Conservation (phyloP, 805 yeast genomes). For the Candida pseudofarinosa region DNA sequence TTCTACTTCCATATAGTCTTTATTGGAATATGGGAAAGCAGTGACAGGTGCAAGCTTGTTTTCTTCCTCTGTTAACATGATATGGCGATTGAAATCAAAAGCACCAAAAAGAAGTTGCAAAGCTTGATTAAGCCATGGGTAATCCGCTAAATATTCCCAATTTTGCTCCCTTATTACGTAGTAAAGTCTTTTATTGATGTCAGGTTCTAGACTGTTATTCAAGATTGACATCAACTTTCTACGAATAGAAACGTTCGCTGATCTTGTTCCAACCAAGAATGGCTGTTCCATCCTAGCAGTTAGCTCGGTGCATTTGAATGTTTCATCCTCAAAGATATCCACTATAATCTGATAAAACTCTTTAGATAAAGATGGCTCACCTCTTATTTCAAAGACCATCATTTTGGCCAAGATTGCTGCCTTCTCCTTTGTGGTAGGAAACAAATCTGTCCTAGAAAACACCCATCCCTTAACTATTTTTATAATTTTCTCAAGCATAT, state of each 20-base stretch:
- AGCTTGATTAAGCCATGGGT: constrained; percentile 93
- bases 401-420: constrained; percentile 91
- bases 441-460: constrained; percentile 72
- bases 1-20: constrained; percentile 26
- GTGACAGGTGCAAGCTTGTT: constrained; percentile 51
- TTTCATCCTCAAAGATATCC: constrained; percentile 78
- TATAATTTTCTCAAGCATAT: constrained; percentile 68
- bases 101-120: constrained; percentile 80
- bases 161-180: constrained; percentile 93
- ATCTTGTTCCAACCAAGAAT: constrained; percentile 87
- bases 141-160: constrained; percentile 94
- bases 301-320: constrained; percentile 76
- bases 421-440: constrained; percentile 94
- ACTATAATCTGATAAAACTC: constrained; percentile 83
- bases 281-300: constrained; percentile 96
- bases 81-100: constrained; percentile 47
- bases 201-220: constrained; percentile 72
- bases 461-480: constrained; percentile 85
- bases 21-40: constrained; percentile 33
- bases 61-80: constrained; percentile 46
- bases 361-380: constrained; percentile 72
- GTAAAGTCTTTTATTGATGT: constrained; percentile 71
- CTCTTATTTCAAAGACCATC: constrained; percentile 87
- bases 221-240: constrained; percentile 74
- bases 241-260: constrained; percentile 71